These are phyloP conservation scores for Daphne laureola DNA, from an alignment of 441 rosid species.

Conservation along the genomic window DNA sequence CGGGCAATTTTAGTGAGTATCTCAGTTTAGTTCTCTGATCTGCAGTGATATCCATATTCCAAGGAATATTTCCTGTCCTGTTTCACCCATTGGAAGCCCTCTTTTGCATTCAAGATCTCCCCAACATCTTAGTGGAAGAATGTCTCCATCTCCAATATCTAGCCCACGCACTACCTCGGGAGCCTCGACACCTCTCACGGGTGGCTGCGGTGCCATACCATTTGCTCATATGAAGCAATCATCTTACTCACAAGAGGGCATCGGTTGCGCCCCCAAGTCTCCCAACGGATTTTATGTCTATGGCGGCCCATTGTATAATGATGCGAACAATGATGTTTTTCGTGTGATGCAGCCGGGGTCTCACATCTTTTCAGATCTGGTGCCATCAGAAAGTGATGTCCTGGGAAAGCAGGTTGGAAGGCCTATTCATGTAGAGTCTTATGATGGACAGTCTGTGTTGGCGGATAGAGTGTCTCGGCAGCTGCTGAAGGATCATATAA, in stretches of 20 bases:
- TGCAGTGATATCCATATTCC: constrained; percentile 48
- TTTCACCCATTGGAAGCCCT: constrained; percentile 70
- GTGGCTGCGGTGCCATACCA: constrained; percentile 52
- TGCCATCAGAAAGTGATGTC: constrained; percentile 32
- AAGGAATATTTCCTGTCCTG: constrained; percentile 65
- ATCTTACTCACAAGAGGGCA: constrained; percentile 44
- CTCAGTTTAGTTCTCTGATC: constrained; percentile 19
- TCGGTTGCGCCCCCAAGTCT: constrained; percentile 37
- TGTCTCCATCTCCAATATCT: constrained; percentile 70
- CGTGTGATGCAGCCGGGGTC: constrained; percentile 44
- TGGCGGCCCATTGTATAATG: constrained; percentile 37
- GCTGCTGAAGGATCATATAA: constrained; percentile 41
- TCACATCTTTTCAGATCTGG: constrained; percentile 34
- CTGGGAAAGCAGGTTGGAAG: constrained; percentile 40
- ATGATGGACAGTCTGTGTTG: constrained; percentile 50
- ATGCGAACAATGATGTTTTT: constrained; percentile 38
- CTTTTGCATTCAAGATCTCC: constrained; percentile 56
- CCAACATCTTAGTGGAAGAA: constrained; percentile 49
- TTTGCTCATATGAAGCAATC: constrained; percentile 46
- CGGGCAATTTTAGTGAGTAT: not conserved
- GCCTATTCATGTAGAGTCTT: constrained; percentile 26
- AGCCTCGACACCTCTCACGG: constrained; percentile 61
- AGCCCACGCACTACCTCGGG: constrained; percentile 67
- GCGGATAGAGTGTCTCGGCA: constrained; percentile 62
- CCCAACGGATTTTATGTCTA: constrained; percentile 27